A percentile compares a stretch with the other conserved stretches of the same genome.
These are phyloP conservation scores for Wilcoxina mikolae DNA, from an alignment of 495 filamentous ascomycete genomes.

Conservation along the genomic window DNA sequence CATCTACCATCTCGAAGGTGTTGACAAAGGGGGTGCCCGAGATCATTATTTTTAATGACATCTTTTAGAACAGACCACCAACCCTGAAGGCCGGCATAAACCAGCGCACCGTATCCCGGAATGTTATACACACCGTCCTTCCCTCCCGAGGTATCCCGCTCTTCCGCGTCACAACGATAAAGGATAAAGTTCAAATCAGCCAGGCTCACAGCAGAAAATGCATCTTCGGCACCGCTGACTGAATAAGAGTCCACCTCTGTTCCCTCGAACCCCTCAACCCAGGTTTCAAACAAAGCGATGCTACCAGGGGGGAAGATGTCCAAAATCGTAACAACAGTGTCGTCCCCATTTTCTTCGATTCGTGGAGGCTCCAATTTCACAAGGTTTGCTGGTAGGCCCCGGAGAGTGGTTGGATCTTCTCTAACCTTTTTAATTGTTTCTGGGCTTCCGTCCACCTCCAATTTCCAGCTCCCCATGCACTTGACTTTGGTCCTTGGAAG, in stretches of 20 bases:
- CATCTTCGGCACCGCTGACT: conserved; percentile 63
- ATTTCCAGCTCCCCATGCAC: conserved; percentile 70
- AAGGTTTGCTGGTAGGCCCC: conserved; percentile 68
- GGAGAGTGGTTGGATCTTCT: conserved; percentile 52
- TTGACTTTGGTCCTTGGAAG: conserved; percentile 59
- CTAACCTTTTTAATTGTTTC: conserved; percentile 48
- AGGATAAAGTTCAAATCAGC: conserved; percentile 83
- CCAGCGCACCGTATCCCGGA: conserved; percentile 64
- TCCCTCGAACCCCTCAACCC: conserved; percentile 55
- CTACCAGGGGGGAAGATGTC: conserved; percentile 78
- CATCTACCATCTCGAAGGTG: conserved; percentile 84
- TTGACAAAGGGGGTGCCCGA: conserved; percentile 84
- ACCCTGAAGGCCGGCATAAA: conserved; percentile 93
- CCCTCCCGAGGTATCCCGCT: conserved; percentile 62
- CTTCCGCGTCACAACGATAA: conserved; percentile 86
- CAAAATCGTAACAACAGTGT: conserved; percentile 67
- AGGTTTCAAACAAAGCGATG: conserved; percentile 90
- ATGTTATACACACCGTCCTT: conserved; percentile 78
- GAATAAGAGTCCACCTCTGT: conserved; percentile 51
- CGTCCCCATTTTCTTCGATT: conserved; percentile 50
- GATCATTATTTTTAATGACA: conserved; percentile 75
- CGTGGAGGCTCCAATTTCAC: conserved; percentile 44
- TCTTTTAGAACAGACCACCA: conserved; percentile 91
- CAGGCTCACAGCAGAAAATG: conserved; percentile 56
- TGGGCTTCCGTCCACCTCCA: conserved; percentile 62